Conservation (phyloP, 345 rosid genomes). For the Eucalyptus globulus region DNA sequence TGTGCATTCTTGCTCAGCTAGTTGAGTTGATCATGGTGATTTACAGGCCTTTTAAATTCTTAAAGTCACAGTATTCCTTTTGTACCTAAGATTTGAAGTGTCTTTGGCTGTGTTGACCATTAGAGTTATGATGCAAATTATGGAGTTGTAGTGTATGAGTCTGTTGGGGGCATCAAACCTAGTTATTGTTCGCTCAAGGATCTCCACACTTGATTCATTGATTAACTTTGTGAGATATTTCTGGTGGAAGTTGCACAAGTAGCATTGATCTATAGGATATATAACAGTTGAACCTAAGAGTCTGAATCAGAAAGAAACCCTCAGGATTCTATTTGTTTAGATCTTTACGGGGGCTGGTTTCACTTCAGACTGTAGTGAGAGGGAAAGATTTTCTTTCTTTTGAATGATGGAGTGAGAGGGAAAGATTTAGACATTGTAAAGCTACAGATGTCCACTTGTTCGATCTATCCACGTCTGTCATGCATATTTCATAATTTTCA, state of each 20-base stretch:
- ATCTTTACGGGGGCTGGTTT: neutral
- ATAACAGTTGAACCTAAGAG: neutral
- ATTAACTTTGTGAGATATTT: neutral
- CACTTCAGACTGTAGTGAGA: neutral
- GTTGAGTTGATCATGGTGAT: neutral
- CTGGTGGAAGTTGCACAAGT: neutral
- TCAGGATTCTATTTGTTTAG: neutral
- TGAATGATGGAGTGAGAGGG: neutral
- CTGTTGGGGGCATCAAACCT: neutral
- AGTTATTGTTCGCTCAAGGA: neutral
- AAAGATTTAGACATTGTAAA: neutral
- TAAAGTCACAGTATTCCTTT: neutral
- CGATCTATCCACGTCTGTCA: neutral
- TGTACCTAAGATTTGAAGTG: neutral
- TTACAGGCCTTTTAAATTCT: neutral
- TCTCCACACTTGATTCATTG: neutral
- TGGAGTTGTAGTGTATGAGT: neutral
- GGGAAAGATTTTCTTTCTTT: neutral
- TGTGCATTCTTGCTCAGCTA: neutral
- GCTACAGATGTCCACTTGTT: neutral
- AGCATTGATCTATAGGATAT: neutral
- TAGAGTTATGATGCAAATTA: neutral
- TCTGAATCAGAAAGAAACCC: neutral
- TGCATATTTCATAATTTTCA: neutral
- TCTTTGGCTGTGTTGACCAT: neutral